phyloP scores from a whole-genome alignment of 352 stramenopile species.

The Thalassiosira tumida region DNA sequence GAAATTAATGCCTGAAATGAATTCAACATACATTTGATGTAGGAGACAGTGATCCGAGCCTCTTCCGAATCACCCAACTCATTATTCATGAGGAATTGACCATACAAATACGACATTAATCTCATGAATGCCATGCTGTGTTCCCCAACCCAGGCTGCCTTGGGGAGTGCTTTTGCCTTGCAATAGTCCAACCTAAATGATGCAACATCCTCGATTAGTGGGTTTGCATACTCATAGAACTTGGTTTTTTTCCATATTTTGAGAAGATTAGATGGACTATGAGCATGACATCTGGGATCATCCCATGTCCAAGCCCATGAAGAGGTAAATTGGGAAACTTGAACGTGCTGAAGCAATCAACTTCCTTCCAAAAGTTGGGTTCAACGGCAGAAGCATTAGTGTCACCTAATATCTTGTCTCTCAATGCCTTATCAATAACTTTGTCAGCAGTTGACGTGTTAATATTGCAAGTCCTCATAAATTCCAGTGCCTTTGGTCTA shows the following conservation, averaged over 20 bases:
- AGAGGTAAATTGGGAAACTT: constrained; percentile 32
- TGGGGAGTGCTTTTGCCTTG: constrained; percentile 53
- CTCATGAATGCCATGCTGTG: constrained; percentile 33
- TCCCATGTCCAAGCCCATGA: constrained; percentile 30
- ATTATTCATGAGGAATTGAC: constrained; percentile 32
- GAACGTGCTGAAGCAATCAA: constrained; percentile 6
- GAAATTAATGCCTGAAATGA: constrained; percentile 31
- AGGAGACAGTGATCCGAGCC: not conserved
- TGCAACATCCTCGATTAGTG: constrained; percentile 7
- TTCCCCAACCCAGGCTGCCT: constrained; percentile 55
- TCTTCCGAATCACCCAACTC: not conserved
- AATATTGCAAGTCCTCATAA: not conserved
- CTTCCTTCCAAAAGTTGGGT: not conserved
- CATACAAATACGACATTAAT: constrained; percentile 38
- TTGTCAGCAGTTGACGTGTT: not conserved
- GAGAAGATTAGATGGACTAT: constrained; percentile 22
- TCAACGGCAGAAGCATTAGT: no score
- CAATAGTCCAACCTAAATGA: constrained; percentile 36
- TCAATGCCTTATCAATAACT: not conserved
- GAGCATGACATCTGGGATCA: constrained; percentile 43
- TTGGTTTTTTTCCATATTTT: constrained; percentile 7
- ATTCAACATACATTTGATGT: constrained; percentile 50
- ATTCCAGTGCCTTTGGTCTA: not conserved
- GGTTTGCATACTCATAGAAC: constrained; percentile 42
- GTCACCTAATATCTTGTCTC: not conserved